Evolutionary conservation across 2,329 filamentous ascomycete genomes (phyloP).

Genomic region (Talaromyces sp.): DNA sequence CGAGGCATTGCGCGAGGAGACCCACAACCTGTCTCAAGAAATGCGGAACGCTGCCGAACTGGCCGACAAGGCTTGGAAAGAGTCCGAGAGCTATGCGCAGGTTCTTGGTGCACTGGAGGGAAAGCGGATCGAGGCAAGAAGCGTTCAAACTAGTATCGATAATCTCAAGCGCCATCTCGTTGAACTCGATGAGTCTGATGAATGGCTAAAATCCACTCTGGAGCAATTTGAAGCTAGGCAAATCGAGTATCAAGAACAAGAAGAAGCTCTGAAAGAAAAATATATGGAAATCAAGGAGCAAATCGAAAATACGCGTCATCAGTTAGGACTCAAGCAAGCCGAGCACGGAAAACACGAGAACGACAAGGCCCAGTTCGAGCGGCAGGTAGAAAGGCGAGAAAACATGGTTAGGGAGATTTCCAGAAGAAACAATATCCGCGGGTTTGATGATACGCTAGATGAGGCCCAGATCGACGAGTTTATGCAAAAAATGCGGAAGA

Average conservation of each 20-base stretch:
- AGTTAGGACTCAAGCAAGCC: constrained; percentile 36
- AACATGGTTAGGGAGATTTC: constrained; percentile 74
- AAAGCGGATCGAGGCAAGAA: constrained; percentile 69
- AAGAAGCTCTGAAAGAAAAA: constrained; percentile 56
- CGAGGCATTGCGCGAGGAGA: constrained; percentile 54
- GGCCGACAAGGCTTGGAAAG: constrained; percentile 63
- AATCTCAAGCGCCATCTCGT: constrained; percentile 68
- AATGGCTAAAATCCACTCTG: constrained; percentile 65
- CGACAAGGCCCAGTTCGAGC: constrained; percentile 80
- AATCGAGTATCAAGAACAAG: constrained; percentile 58
- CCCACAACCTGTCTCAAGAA: constrained; percentile 52
- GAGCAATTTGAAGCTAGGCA: constrained; percentile 75
- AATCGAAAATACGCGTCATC: constrained; percentile 43
- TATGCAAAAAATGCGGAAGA: constrained; percentile 68
- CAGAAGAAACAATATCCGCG: constrained; percentile 70
- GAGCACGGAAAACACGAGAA: constrained; percentile 70
- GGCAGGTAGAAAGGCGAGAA: constrained; percentile 66
- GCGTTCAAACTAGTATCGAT: constrained; percentile 64
- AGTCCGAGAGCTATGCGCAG: constrained; percentile 67
- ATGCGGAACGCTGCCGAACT: constrained; percentile 42
- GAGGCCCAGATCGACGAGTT: constrained; percentile 71
- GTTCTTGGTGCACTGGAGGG: constrained; percentile 70
- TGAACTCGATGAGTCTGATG: constrained; percentile 73
- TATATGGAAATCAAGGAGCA: constrained; percentile 59
- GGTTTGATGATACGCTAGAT: constrained; percentile 73